Evolutionary conservation across 2,329 filamentous ascomycete species (phyloP).

Genomic region (Ophiocordyceps camponoti-leonardi): DNA sequence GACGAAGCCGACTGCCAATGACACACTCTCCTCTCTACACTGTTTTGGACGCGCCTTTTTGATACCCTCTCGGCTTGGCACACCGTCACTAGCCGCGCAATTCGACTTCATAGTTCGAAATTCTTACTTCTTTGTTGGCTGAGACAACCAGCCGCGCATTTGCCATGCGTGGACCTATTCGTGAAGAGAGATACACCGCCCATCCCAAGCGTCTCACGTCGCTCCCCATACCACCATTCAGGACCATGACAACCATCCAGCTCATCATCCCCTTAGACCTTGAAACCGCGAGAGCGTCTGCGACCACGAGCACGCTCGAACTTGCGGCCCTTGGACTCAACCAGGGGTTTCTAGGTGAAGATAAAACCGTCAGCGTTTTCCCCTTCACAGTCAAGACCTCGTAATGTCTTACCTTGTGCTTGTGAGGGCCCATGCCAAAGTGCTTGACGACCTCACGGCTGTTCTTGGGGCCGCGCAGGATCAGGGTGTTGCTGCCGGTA

Average conservation of each 20-base stretch:
- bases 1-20: conserved; percentile 1
- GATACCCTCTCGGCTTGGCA: not conserved
- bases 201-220: not conserved
- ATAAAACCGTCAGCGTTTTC: not conserved
- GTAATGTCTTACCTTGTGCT: conserved; percentile 56
- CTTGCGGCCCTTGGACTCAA: conserved; percentile 98
- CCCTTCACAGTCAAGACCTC: conserved; percentile 8
- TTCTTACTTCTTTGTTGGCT: conserved; percentile 10
- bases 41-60: not conserved
- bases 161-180: conserved; percentile 21
- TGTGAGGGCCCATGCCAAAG: conserved; percentile 97
- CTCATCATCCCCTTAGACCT: conserved; percentile 67
- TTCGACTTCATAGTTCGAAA: not conserved
- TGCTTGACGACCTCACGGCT: conserved; percentile 95
- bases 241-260: conserved; percentile 1
- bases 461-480: conserved; percentile 97
- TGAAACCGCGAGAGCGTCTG: conserved; percentile 97
- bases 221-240: conserved; percentile 1
- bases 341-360: conserved; percentile 64
- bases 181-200: conserved; percentile 11
- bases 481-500: conserved; percentile 90
- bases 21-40: not conserved
- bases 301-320: conserved; percentile 98
- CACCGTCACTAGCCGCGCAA: not conserved
- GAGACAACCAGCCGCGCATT: conserved; percentile 30